Percentiles rank a stretch among this genome's conserved stretches.
phyloP scores from a whole-genome alignment of 2,329 filamentous ascomycete species.

The Coniosporium tulheliwenetii region DNA sequence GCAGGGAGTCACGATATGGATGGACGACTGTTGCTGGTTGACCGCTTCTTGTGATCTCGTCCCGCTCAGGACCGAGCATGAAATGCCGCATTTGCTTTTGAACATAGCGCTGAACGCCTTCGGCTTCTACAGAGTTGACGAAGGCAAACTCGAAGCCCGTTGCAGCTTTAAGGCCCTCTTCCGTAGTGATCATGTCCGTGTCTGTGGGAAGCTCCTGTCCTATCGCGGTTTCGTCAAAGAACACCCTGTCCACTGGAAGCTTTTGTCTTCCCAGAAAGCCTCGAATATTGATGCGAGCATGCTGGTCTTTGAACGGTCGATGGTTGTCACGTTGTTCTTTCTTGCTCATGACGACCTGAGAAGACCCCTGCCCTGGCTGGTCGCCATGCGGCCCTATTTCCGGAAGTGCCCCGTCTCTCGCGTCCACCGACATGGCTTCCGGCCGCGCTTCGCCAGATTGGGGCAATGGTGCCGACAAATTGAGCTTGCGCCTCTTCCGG shows the following conservation, averaged over 20 bases:
- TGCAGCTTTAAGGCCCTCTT: too few relatives aligned
- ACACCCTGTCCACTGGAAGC: slow-evolving; percentile 15
- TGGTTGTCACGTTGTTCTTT: too few relatives aligned
- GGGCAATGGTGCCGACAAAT: too few relatives aligned
- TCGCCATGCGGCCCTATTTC: too few relatives aligned
- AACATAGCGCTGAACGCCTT: slow-evolving; percentile 12
- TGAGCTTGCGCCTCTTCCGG: slow-evolving; percentile 17
- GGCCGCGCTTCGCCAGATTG: too few relatives aligned
- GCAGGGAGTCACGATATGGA: slow-evolving; percentile 13
- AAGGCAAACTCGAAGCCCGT: too few relatives aligned
- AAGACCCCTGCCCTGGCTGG: too few relatives aligned
- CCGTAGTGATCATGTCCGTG: neutral
- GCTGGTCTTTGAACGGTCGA: too few relatives aligned
- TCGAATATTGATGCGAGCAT: too few relatives aligned
- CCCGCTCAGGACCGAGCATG: slow-evolving; percentile 6
- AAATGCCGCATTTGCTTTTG: slow-evolving; percentile 12
- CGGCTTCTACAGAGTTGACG: neutral
- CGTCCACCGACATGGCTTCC: too few relatives aligned
- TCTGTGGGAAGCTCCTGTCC: slow-evolving; percentile 8
- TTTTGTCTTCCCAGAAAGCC: neutral
- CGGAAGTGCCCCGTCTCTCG: too few relatives aligned
- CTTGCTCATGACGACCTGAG: too few relatives aligned
- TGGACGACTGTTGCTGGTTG: slow-evolving; percentile 11
- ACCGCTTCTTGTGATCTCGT: slow-evolving; percentile 7
- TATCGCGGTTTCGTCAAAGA: slow-evolving; percentile 14